Evolutionary conservation across 2,329 filamentous ascomycete species (phyloP).

Genomic region (Lecanicillium sp.): DNA sequence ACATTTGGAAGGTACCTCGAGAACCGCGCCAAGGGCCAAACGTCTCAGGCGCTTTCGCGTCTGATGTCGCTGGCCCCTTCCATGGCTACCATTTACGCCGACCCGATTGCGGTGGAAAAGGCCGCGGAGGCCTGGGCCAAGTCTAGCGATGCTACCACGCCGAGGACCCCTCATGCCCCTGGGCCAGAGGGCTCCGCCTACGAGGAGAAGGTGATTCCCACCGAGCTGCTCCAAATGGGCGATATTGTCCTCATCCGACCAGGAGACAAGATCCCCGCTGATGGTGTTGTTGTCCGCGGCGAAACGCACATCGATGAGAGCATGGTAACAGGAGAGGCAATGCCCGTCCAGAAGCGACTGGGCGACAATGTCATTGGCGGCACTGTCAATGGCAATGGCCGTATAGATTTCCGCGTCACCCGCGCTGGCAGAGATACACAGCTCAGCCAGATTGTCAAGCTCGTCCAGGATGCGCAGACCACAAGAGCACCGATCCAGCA

Average conservation of each 20-base stretch:
- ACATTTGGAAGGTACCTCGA: slow-evolving; percentile 86
- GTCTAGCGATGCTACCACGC: slow-evolving; percentile 18
- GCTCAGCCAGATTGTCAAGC: slow-evolving; percentile 92
- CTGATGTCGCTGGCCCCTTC: slow-evolving; percentile 95
- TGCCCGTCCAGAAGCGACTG: slow-evolving; percentile 85
- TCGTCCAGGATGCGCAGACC: slow-evolving; percentile 97
- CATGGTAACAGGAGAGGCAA: slow-evolving; percentile 96
- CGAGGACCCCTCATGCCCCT: slow-evolving; percentile 23
- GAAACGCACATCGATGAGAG: slow-evolving; percentile 95
- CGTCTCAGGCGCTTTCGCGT: slow-evolving; percentile 83
- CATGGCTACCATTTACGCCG: slow-evolving; percentile 93
- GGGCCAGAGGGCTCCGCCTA: slow-evolving; percentile 49
- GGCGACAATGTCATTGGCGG: slow-evolving; percentile 79
- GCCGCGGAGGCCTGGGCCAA: slow-evolving; percentile 67
- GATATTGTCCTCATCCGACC: slow-evolving; percentile 90
- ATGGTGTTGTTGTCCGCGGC: slow-evolving; percentile 78
- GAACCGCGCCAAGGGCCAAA: slow-evolving; percentile 92
- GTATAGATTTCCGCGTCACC: slow-evolving; percentile 86
- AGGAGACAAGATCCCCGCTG: slow-evolving; percentile 93
- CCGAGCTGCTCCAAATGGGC: slow-evolving; percentile 87
- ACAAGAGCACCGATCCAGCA: slow-evolving; percentile 90
- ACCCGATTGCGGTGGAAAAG: slow-evolving; percentile 90
- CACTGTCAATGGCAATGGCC: slow-evolving; percentile 89
- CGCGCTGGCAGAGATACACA: slow-evolving; percentile 92
- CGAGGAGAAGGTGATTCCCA: slow-evolving; percentile 84